Base-by-base conservation (phyloP, 2,329 filamentous ascomycete genomes). In the Epichloe sylvatica region DNA sequence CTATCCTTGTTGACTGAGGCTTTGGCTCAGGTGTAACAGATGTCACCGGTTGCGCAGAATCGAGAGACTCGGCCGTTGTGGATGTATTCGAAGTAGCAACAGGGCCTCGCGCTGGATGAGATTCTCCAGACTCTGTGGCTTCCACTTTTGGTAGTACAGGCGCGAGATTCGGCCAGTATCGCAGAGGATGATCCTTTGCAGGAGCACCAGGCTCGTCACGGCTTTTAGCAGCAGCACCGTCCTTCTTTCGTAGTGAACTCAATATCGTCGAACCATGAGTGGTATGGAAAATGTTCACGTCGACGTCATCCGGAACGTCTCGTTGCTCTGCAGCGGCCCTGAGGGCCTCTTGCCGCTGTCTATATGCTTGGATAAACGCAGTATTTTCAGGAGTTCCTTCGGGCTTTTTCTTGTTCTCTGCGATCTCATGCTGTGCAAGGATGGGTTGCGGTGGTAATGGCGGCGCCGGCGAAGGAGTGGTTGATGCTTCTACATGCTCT, bases 231-330 rank as follows among this genome's bases (percentile, higher is more conserved):
- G 50, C 50, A 11, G 51, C 43, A 17, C 44, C 47, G 4, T 55
- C 45, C 7, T 60, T 57, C 38, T 65, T 63, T 19, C 60, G 56
- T n/a, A 67, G 21, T 1, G 66, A 66, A 1, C 65, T 61, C 37
- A 77, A 49, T 7, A 76, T 64, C 41, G 67, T 68, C 2, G 73
- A 72, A 3, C 70, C 73, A 25, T 65, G 63, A 13, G 56, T 58
- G 2, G 72, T 74, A 51, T 71, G 71, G 49, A 78, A 77, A 19
- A 77, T 59, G 45, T 73, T 70, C 46, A 75, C 55, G 49, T 75
- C 65, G 21, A 74, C 58, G 23, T 61, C 70, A 0, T 62, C 55
- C 3, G 71, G 70, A 0, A 67, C 53, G 34, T 69, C 65, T 9
- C 65, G 57, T 25, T 60, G 58, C 33, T 58, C 61, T 23, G 54